A percentile compares a stretch with the other conserved stretches of the same genome.
phyloP scores from a whole-genome alignment of 1,139 yeast species.

The Yamadazyma blattariae region DNA sequence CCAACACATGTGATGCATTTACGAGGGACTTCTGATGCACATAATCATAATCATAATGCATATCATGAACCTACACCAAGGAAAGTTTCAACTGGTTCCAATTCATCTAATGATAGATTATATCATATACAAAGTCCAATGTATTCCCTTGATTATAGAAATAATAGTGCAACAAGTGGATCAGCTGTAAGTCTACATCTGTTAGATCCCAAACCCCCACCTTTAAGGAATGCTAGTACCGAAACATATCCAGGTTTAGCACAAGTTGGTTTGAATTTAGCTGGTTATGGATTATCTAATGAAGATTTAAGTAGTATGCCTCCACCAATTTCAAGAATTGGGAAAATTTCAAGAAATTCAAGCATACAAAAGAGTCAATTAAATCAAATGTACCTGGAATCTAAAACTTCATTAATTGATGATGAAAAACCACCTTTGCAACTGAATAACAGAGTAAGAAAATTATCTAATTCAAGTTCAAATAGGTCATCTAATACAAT shows the following conservation, averaged over 20 bases:
- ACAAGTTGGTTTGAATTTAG: conserved; percentile 12
- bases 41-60: too few species aligned
- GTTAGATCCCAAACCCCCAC: conserved; percentile 25
- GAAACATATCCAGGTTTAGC: conserved; percentile 8
- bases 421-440: conserved; percentile 1
- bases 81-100: conserved; percentile 17
- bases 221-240: conserved; percentile 11
- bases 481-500: background rate
- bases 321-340: conserved; percentile 14
- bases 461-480: background rate
- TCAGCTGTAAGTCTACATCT: conserved; percentile 18
- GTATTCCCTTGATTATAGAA: conserved; percentile 6
- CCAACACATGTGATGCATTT: conserved; percentile 31
- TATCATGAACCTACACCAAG: conserved; percentile 11
- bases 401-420: conserved; percentile 14
- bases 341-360: conserved; percentile 6
- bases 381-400: conserved; percentile 10
- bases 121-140: conserved; percentile 5
- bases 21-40: conserved; percentile 16
- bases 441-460: conserved; percentile 1
- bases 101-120: conserved; percentile 9
- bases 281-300: conserved; percentile 21
- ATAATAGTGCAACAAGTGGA: conserved; percentile 15
- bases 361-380: conserved; percentile 2
- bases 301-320: conserved; percentile 23